Conservation (phyloP, 345 rosid genomes). For the Trapa incisa region DNA sequence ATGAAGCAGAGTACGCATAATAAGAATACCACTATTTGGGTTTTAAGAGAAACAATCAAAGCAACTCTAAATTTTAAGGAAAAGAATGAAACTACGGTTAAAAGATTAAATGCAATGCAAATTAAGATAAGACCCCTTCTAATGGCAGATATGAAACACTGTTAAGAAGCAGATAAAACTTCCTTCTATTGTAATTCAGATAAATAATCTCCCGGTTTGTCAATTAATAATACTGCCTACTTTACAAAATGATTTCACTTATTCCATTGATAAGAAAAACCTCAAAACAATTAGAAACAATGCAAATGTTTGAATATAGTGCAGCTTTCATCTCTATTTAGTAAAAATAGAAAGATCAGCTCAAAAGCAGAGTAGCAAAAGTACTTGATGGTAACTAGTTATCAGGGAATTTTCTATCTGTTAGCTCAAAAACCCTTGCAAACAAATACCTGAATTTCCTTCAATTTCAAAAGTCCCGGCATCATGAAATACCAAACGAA, state of each 20-base stretch:
- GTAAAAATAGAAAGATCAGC: neutral
- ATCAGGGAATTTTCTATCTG: neutral
- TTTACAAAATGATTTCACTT: too few species aligned
- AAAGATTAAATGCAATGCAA: neutral
- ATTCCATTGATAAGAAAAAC: too few species aligned
- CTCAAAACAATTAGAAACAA: neutral
- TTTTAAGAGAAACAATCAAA: neutral
- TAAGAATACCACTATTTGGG: too few species aligned
- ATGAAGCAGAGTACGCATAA: neutral
- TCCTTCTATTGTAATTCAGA: neutral
- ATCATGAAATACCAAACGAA: slow-evolving; percentile 93
- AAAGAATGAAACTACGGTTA: neutral
- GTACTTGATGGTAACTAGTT: neutral
- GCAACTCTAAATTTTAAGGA: too few species aligned
- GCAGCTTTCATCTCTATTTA: neutral
- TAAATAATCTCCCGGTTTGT: too few species aligned
- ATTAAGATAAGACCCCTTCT: neutral
- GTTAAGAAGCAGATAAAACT: neutral
- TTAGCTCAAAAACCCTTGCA: neutral
- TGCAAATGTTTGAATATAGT: neutral
- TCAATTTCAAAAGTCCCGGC: slow-evolving; percentile 77
- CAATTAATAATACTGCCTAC: too few species aligned
- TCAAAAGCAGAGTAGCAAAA: neutral
- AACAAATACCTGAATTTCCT: slow-evolving; percentile 39
- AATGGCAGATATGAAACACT: neutral